These are phyloP conservation scores for Nannizziopsis arthrosporioides DNA, from an alignment of 2,329 filamentous ascomycete genomes.

Conservation along the genomic window DNA sequence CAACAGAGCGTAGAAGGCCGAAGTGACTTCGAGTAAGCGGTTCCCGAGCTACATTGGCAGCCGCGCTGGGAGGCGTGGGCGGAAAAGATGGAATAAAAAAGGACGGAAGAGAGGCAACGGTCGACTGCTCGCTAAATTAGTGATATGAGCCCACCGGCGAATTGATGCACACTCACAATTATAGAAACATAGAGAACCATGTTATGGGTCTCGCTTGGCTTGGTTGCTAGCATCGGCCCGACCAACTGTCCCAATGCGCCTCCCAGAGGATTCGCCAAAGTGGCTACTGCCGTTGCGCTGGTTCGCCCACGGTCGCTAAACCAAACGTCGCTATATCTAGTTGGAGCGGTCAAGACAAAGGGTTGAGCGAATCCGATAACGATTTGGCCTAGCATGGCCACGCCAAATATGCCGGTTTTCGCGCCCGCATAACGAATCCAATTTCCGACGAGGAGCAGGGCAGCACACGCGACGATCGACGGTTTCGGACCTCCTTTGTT, in stretches of 20 bases:
- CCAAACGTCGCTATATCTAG: conserved; percentile 87
- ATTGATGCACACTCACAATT: conserved; percentile 48
- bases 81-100: conserved; percentile 69
- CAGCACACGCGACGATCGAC: conserved; percentile 61
- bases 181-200: conserved; percentile 79
- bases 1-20: conserved; percentile 46
- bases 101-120: conserved; percentile 57
- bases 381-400: conserved; percentile 85
- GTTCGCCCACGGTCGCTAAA: conserved; percentile 77
- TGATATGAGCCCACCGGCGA: conserved; percentile 1
- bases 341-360: conserved; percentile 80
- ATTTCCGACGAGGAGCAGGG: conserved; percentile 68
- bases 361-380: conserved; percentile 81
- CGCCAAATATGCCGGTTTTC: conserved; percentile 53
- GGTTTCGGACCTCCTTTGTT: conserved; percentile 65
- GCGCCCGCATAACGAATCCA: conserved; percentile 77
- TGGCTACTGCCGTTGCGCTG: conserved; percentile 73
- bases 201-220: conserved; percentile 54
- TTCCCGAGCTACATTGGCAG: conserved; percentile 45
- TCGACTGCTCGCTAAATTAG: conserved; percentile 35
- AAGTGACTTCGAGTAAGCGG: conserved; percentile 46
- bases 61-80: conserved; percentile 63
- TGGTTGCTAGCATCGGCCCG: conserved; percentile 61
- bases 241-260: conserved; percentile 81
- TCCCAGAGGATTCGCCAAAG: conserved; percentile 79